Percentiles rank a stretch among this genome's conserved stretches.
Conservation (phyloP, 2,329 filamentous ascomycete genomes). For the Ophiostoma tasmaniense region DNA sequence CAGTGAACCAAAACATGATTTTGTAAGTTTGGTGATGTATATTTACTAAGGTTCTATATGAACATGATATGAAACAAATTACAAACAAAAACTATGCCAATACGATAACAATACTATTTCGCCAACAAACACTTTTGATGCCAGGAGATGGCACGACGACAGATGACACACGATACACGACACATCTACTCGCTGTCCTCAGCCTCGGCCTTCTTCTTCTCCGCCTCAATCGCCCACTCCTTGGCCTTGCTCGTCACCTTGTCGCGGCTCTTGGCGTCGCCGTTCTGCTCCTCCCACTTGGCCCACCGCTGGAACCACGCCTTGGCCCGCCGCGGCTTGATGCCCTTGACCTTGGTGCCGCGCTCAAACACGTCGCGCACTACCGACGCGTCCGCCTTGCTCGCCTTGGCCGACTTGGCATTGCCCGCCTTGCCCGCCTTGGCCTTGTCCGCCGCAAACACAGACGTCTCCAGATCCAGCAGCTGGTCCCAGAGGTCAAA, state of each 20-base stretch:
- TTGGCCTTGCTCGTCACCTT: slow-evolving; percentile 61
- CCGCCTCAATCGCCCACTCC: slow-evolving; percentile 55
- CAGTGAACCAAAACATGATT: too few species aligned
- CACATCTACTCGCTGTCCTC: slow-evolving; percentile 22
- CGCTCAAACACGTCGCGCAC: slow-evolving; percentile 77
- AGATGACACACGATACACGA: background rate
- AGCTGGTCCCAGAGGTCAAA: slow-evolving; percentile 90
- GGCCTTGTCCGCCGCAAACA: slow-evolving; percentile 37
- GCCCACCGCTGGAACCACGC: slow-evolving; percentile 90
- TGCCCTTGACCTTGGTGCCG: slow-evolving; percentile 56
- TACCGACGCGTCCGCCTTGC: slow-evolving; percentile 37
- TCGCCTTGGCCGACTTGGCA: slow-evolving; percentile 37
- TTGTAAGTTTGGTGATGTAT: too few species aligned
- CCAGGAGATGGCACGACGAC: background rate
- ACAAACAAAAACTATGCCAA: background rate
- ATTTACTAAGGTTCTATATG: slow-evolving; percentile 7
- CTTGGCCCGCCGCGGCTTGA: slow-evolving; percentile 77
- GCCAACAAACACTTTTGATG: slow-evolving; percentile 1
- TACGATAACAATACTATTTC: background rate
- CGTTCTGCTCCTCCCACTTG: slow-evolving; percentile 72
- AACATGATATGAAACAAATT: slow-evolving; percentile 1
- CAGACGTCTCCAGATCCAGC: slow-evolving; percentile 70
- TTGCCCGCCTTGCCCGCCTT: slow-evolving; percentile 32
- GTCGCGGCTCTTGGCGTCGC: slow-evolving; percentile 60
- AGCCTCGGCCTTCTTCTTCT: slow-evolving; percentile 29